Conservation (phyloP, 2,329 filamentous ascomycete species). For the Sarocladium kiliense region DNA sequence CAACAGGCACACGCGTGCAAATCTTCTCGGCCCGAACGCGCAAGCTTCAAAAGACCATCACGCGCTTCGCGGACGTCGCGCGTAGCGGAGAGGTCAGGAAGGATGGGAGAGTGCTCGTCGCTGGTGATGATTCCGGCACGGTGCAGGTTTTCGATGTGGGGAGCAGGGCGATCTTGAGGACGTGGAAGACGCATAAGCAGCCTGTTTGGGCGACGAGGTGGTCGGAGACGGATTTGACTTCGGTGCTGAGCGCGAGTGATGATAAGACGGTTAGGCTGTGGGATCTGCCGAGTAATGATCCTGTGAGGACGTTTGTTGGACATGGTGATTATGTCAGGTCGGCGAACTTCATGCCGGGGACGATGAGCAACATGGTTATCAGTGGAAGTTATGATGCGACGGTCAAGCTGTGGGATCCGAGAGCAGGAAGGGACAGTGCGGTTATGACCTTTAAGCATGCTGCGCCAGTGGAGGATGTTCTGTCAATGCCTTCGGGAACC, state of each 20-base stretch:
- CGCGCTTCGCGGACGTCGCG: constrained; percentile 86
- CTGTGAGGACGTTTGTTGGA: constrained; percentile 73
- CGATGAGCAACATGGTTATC: constrained; percentile 68
- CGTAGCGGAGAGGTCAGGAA: constrained; percentile 83
- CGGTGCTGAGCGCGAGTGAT: constrained; percentile 83
- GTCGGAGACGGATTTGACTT: constrained; percentile 82
- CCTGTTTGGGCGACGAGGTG: constrained; percentile 90
- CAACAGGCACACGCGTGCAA: constrained; percentile 89
- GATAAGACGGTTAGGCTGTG: constrained; percentile 90
- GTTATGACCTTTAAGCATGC: constrained; percentile 95
- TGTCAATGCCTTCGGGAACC: constrained; percentile 81
- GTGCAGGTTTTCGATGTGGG: constrained; percentile 93
- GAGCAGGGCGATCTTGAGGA: constrained; percentile 87
- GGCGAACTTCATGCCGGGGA: constrained; percentile 77
- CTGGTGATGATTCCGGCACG: constrained; percentile 84
- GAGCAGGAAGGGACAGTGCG: constrained; percentile 57
- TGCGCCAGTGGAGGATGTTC: constrained; percentile 82
- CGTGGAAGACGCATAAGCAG: constrained; percentile 91
- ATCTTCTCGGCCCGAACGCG: constrained; percentile 89
- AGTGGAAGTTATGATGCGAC: constrained; percentile 95
- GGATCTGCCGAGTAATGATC: constrained; percentile 80
- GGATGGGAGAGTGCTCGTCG: constrained; percentile 84
- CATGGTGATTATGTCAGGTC: constrained; percentile 90
- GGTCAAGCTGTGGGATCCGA: constrained; percentile 88
- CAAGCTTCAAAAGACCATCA: constrained; percentile 90